Percentiles rank a stretch among this genome's conserved stretches.
Conservation (phyloP, 176 grass and related monocot genomes). For the Coix lacrymajobi region DNA sequence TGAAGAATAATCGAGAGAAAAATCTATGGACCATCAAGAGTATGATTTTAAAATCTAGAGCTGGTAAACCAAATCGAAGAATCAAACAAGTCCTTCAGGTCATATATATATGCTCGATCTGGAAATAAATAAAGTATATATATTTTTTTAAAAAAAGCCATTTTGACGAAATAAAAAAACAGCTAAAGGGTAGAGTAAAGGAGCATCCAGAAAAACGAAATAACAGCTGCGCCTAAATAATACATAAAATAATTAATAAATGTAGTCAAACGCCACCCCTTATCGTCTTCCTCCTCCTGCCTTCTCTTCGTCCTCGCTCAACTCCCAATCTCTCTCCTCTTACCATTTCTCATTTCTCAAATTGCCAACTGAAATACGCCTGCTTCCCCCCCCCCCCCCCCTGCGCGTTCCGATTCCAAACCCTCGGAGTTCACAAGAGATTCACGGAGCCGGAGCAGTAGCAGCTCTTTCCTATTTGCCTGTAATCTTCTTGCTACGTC, state of each 20-base stretch:
- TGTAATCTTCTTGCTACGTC: background rate
- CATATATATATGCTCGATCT: background rate
- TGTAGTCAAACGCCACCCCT: conserved; percentile 40
- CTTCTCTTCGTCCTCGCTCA: background rate
- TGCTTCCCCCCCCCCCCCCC: no score
- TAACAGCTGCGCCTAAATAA: background rate
- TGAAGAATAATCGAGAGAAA: background rate
- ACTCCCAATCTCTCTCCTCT: background rate
- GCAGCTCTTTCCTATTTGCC: background rate
- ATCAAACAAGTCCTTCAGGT: no score
- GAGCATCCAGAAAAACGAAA: background rate
- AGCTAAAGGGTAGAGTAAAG: background rate
- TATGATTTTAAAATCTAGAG: background rate
- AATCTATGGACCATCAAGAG: background rate
- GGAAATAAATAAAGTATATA: background rate
- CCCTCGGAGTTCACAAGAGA: background rate
- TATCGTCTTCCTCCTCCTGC: conserved; percentile 26
- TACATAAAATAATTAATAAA: conserved; percentile 19
- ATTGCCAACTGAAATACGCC: background rate
- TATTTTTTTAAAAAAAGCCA: background rate
- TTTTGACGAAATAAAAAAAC: background rate
- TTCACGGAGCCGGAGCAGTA: background rate
- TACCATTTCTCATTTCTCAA: conserved; percentile 11
- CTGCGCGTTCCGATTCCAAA: background rate
- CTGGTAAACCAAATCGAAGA: background rate